Evolutionary conservation across 225 moss, liverwort and hornwort species (phyloP), one percentile per base, ranked within the genome.

Genomic region (Sphagnum tenellum): DNA sequence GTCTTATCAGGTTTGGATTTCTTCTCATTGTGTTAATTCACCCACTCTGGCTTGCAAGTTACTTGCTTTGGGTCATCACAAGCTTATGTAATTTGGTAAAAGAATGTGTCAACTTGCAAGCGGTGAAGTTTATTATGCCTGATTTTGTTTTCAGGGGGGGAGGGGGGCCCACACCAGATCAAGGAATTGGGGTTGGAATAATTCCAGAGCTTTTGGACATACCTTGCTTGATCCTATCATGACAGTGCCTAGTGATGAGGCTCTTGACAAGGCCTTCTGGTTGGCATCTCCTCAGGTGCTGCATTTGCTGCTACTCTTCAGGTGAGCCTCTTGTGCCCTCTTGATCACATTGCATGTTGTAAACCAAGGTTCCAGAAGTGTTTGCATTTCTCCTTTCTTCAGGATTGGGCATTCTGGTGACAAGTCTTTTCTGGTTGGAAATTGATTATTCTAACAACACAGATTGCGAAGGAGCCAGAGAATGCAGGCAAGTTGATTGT

Each of bases 401-500:
- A 10, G 7, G 46, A 2, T 48, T 48, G 11, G 63, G 3, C 8
- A 7, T 9, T 46, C 5, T 12, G 12, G n/a, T 48, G 48, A 44
- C 5, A 13, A 54, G 7, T 2, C 9, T 3, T 70, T 1, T 29
- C 12, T 12, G 46, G 5, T 4, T 12, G 3, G 13, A 2, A 52
- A 46, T 59, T 29, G 5, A 12, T 47, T 46, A 14, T 49, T n/a
- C 49, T 51, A 29, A 46, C 48, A 56, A 63, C 52, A 50, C 80
- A 92, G 87, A 47, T 92, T 56, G 87, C 91, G 44, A 85, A 91
- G 76, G 76, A 88, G 70, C 84, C 86, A 62, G 84, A 65, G 53
- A 94, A 94, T 74, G 81, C 79, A 3, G 88, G 88, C 9, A 94
- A 94, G 64, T 66, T 88, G 3, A 75, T 90, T 13, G 90, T 94